phyloP scores from a whole-genome alignment of 2,329 filamentous ascomycete species.

The Trichophyton rubrum region DNA sequence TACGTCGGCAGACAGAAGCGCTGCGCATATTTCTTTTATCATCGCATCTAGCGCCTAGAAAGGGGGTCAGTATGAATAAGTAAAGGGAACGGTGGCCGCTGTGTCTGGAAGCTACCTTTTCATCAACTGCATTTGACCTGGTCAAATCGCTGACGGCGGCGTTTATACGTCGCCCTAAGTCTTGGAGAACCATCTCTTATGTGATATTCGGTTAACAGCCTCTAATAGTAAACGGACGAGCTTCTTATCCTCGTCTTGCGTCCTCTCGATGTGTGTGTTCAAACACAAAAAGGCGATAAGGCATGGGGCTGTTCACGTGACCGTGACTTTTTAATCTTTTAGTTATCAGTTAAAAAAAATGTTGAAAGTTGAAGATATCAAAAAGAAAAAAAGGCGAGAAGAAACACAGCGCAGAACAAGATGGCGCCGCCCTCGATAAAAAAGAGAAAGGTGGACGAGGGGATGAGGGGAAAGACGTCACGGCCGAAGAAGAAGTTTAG shows the following conservation, averaged over 20 bases:
- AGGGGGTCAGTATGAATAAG: conserved; percentile 10
- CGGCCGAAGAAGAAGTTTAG: conserved; percentile 47
- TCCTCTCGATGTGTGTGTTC: not conserved
- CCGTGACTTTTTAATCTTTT: not conserved
- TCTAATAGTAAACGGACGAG: not conserved
- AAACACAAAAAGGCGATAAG: not conserved
- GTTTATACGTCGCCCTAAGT: conserved; percentile 96
- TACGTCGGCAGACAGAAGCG: conserved; percentile 91
- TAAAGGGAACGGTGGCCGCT: not conserved
- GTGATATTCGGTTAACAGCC: not conserved
- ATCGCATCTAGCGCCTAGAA: conserved; percentile 82
- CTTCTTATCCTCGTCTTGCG: not conserved
- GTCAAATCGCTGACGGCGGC: conserved; percentile 89
- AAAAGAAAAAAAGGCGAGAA: not conserved
- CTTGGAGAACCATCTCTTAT: conserved; percentile 83
- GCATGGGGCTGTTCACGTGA: not conserved
- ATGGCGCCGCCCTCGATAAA: conserved; percentile 33
- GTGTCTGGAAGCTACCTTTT: conserved; percentile 53
- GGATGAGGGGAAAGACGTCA: conserved; percentile 41
- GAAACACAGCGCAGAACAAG: conserved; percentile 1
- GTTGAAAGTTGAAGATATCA: not conserved
- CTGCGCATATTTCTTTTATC: conserved; percentile 96
- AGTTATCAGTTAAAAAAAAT: not conserved
- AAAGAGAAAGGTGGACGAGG: conserved; percentile 50
- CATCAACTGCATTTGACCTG: conserved; percentile 81